Evolutionary conservation across 2,329 filamentous ascomycete genomes (phyloP).

Genomic region (Hypoxylon sp.): DNA sequence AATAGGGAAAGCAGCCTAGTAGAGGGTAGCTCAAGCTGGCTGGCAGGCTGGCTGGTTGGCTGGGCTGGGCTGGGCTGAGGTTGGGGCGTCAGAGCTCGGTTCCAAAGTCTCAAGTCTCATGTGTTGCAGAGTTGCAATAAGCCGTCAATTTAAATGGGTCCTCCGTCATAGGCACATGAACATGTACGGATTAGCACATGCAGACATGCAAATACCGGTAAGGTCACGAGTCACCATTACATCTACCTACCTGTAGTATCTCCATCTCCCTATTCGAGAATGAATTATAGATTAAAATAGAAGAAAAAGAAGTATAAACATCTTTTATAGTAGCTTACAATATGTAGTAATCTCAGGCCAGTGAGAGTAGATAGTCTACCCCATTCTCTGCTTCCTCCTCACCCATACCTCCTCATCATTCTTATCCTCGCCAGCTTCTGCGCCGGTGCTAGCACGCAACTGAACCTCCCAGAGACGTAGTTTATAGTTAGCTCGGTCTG

Average conservation of each 20-base stretch:
- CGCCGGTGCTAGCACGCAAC: constrained; percentile 47
- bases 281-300: no score
- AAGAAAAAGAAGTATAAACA: no score
- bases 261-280: no score
- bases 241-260: no score
- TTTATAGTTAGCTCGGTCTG: constrained; percentile 68
- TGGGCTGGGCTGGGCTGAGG: constrained; percentile 11
- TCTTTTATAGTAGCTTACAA: no score
- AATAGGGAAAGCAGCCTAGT: not conserved
- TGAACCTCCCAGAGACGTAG: constrained; percentile 71
- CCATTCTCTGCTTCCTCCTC: constrained; percentile 45
- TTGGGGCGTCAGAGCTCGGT: constrained; percentile 8
- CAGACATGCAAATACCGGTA: no score
- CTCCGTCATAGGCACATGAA: constrained; percentile 32
- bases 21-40: not conserved
- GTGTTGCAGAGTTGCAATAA: constrained; percentile 28
- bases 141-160: constrained; percentile 27
- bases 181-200: no score
- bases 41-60: not conserved
- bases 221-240: no score
- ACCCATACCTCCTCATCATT: constrained; percentile 43
- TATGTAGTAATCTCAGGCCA: no score
- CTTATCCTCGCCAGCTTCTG: constrained; percentile 17
- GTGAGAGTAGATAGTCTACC: constrained; percentile 27
- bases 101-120: constrained; percentile 16